Evolutionary conservation across 2,329 filamentous ascomycete species (phyloP), one percentile per base, ranked within the genome.

Genomic region (Aspergillus viridinutans): DNA sequence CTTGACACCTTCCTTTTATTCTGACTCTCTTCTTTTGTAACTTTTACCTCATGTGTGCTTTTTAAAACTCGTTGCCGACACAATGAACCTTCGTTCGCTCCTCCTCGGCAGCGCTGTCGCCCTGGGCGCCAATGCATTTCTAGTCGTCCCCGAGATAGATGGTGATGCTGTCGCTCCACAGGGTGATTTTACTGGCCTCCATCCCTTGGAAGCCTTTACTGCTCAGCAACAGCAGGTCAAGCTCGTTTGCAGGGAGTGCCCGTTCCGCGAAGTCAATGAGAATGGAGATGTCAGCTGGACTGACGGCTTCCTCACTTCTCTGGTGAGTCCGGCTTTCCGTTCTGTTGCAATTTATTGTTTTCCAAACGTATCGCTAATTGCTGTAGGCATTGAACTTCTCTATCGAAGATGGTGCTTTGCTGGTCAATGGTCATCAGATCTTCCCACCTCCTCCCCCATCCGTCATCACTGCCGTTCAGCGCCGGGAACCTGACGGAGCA

Each of bases 361-460:
- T 20, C 10, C 20, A 14, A 6, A 7, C 56, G 50, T 54, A 47
- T 58, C 45, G 55, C 52, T 51, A 54, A 32, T n/a, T n/a, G 4
- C 26, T 14, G 51, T 28, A 76, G 75, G 61, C 66, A 35, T 57
- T 77, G 20, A 71, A 74, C 49, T 74, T 77, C 52, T 62, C 64
- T 3, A 63, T 74, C 38, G 68, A 74, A 47, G 67, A 71, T 51
- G 70, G 66, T 57, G 56, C 61, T 12, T 63, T 76, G 35, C 63
- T 71, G 48, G 69, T 74, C 58, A 77, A 77, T 62, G 69, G 68
- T 26, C 67, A 62, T 20, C 73, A 72, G 56, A 69, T 77, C 49
- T 76, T 75, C 65, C 75, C 75, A 50, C 67, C 70, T 17, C 64
- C 64, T 26, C 67, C 67, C 28, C 69, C 72, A 7, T 58, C 55